A percentile compares a stretch with the other conserved stretches of the same genome.
These are phyloP conservation scores for Echria macrotheca DNA, from an alignment of 495 filamentous ascomycete species.

Conservation along the genomic window DNA sequence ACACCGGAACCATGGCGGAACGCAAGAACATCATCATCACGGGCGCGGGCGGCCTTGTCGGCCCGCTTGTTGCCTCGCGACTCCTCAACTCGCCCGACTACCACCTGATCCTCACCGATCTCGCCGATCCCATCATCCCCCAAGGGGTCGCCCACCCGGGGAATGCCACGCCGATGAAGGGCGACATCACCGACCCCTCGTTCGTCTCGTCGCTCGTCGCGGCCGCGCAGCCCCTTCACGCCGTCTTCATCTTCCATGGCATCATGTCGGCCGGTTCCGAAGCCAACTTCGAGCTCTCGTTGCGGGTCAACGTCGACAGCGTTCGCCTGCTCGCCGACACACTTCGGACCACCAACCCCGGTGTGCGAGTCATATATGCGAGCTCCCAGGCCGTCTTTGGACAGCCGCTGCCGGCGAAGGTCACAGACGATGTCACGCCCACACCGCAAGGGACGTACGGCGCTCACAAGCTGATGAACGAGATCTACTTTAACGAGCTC, in stretches of 20 bases:
- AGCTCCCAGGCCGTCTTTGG: slow-evolving; percentile 40
- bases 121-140: slow-evolving; percentile 53
- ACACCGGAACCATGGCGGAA: no score
- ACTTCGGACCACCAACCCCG: slow-evolving; percentile 52
- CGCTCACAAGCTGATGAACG: slow-evolving; percentile 71
- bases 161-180: slow-evolving; percentile 49
- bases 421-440: slow-evolving; percentile 47
- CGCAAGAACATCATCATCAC: slow-evolving; percentile 65
- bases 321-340: slow-evolving; percentile 57
- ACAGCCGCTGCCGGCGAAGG: slow-evolving; percentile 25
- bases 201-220: slow-evolving; percentile 45
- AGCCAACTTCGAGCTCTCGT: slow-evolving; percentile 66
- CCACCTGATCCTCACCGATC: slow-evolving; percentile 59
- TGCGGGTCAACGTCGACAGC: slow-evolving; percentile 71
- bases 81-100: slow-evolving; percentile 53
- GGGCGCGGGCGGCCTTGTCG: slow-evolving; percentile 66
- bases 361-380: slow-evolving; percentile 60
- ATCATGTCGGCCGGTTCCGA: slow-evolving; percentile 80
- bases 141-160: slow-evolving; percentile 44
- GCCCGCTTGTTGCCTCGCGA: slow-evolving; percentile 57
- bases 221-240: slow-evolving; percentile 45
- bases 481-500: slow-evolving; percentile 71
- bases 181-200: slow-evolving; percentile 55
- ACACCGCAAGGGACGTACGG: slow-evolving; percentile 70
- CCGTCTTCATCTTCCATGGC: slow-evolving; percentile 74